Evolutionary conservation across 2,329 filamentous ascomycete species (phyloP), one percentile per base, ranked within the genome.

Genomic region (Aspergillus niger): DNA sequence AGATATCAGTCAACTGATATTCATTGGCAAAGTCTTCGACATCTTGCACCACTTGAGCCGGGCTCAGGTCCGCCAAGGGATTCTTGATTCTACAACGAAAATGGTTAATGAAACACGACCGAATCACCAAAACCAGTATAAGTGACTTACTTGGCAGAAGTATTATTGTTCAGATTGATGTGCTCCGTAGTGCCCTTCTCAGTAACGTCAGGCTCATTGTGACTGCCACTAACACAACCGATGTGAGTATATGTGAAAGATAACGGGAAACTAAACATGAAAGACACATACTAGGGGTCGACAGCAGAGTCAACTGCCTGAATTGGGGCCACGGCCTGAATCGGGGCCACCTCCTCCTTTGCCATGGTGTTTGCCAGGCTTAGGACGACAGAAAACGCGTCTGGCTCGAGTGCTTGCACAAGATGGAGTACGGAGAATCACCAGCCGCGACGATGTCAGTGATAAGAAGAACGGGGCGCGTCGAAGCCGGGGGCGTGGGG

Each of bases 21-120:
- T 78, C 68, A n/a, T 70, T 66, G 17, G 79, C 73, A 60, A 81
- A 81, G 13, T 76, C 70, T 32, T 77, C 75, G 11, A 82, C 79
- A 64, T 80, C 74, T 55, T 67, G 69, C 20, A 80, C 67, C 4
- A 81, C 69, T 54, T 74, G 71, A 13, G 65, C 61, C 2, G 74
- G 71, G 6, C 74, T 74, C 44, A 80, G 69, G 54, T 77, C 74
- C 8, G 78, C 77, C 4, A 81, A 70, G 49, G 80, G 79, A 51
- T 82, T 81, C 58, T 79, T 79, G 67, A 81, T 80, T 61, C 78
- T 81, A 50, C 3, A 10, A 39, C 22, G 1, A 20, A 26, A 61
- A 61, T 41, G 57, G 57, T 8, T 63, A 56, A 15, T 32, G 28
- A 5, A 8, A 48, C 5, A 11, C 36, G 17, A 15, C 17, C 13